Conservation (phyloP, 805 yeast genomes). For the Zygosaccharomyces gambellarensis region DNA sequence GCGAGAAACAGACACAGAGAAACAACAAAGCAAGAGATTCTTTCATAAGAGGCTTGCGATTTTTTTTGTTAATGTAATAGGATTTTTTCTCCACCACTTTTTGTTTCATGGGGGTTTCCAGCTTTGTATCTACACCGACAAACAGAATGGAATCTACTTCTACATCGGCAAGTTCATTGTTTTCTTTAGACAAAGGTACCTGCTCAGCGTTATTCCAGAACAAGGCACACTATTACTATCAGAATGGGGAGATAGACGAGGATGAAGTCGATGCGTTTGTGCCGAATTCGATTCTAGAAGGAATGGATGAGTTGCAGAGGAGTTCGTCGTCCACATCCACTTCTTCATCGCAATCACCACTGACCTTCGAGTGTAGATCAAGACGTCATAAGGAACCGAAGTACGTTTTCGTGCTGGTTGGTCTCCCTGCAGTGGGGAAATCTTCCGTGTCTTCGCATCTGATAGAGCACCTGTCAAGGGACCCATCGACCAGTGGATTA, state of each 20-base stretch:
- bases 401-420: conserved; percentile 66
- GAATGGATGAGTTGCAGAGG: conserved; percentile 6
- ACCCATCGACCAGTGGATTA: conserved; percentile 21
- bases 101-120: conserved; percentile 1
- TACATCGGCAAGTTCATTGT: conserved; percentile 27
- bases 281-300: conserved; percentile 3
- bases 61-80: not conserved
- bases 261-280: conserved; percentile 5
- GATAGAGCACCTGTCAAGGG: conserved; percentile 47
- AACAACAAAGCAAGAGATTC: not conserved
- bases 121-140: conserved; percentile 1
- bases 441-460: conserved; percentile 65
- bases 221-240: conserved; percentile 14
- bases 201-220: conserved; percentile 20
- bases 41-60: not conserved
- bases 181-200: conserved; percentile 21
- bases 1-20: not conserved
- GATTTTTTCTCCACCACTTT: not conserved
- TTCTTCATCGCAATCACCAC: conserved; percentile 8
- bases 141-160: conserved; percentile 9
- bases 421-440: conserved; percentile 75
- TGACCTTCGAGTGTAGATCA: conserved; percentile 13
- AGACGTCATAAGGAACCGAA: conserved; percentile 31
- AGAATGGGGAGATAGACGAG: conserved; percentile 15
- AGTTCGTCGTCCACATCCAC: not conserved